phyloP scores from a whole-genome alignment of 495 filamentous ascomycete genomes.

The Haplographium delicatum region DNA sequence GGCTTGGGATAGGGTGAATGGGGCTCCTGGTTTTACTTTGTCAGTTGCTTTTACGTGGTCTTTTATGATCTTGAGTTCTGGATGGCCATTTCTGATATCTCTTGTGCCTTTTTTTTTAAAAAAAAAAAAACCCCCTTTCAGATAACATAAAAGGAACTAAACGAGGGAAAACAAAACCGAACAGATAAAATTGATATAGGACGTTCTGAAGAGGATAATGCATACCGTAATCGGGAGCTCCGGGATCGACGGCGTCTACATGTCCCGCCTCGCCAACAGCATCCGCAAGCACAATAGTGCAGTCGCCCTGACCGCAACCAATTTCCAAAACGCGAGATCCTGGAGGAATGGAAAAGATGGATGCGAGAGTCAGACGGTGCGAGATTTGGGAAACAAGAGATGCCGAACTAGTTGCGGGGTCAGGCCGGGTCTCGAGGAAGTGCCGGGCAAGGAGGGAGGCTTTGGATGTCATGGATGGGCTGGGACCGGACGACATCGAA shows the following conservation, averaged over 20 bases:
- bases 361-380: constrained; percentile 39
- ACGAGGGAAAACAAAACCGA: too few species aligned
- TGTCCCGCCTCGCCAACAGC: constrained; percentile 37
- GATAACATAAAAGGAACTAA: too few species aligned
- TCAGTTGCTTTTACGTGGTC: too few species aligned
- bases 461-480: too few species aligned
- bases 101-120: too few species aligned
- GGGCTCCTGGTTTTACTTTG: too few species aligned
- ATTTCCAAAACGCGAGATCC: constrained; percentile 45
- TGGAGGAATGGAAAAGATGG: constrained; percentile 32
- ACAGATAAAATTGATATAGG: too few species aligned
- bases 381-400: constrained; percentile 37
- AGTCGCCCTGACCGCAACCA: constrained; percentile 51
- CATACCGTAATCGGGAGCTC: constrained; percentile 38
- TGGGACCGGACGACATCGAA: too few species aligned
- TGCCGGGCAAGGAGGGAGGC: constrained; percentile 22
- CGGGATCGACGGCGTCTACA: constrained; percentile 46
- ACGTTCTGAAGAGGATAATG: too few species aligned
- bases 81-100: too few species aligned
- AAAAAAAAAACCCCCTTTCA: too few species aligned
- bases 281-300: constrained; percentile 41
- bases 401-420: constrained; percentile 22
- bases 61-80: too few species aligned
- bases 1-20: constrained; percentile 33
- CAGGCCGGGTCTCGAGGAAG: constrained; percentile 20